A percentile compares a stretch with the other conserved stretches of the same genome.
Evolutionary conservation across 1,284 basidiomycete genomes (phyloP).

Genomic region (Farysia itapuensis): DNA sequence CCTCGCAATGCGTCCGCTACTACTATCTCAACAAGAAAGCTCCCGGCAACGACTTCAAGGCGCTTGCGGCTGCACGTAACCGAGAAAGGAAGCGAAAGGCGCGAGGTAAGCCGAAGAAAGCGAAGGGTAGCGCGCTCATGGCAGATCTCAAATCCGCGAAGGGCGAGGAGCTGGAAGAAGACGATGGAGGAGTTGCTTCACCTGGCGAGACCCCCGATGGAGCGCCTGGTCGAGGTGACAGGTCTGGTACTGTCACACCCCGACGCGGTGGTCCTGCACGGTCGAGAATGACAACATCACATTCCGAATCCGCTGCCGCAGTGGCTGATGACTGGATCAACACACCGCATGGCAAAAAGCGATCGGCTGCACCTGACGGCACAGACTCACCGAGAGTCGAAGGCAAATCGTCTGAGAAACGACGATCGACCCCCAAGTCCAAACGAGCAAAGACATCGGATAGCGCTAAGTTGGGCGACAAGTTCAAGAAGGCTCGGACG

Average conservation of each 20-base stretch:
- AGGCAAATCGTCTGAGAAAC: constrained; percentile 11
- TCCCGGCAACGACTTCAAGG: constrained; percentile 56
- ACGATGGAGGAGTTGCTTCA: constrained; percentile 30
- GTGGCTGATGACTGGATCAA: not conserved
- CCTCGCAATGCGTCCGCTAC: constrained; percentile 84
- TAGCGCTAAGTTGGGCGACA: constrained; percentile 11
- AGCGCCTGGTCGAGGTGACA: not conserved
- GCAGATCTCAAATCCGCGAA: constrained; percentile 54
- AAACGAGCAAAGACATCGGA: constrained; percentile 41
- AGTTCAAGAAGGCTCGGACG: constrained; percentile 14
- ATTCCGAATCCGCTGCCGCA: constrained; percentile 1
- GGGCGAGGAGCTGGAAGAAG: constrained; percentile 56
- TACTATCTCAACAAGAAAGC: constrained; percentile 92
- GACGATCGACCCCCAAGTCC: constrained; percentile 14
- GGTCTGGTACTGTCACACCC: not conserved
- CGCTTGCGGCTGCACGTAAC: constrained; percentile 48
- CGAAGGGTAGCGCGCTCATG: constrained; percentile 59
- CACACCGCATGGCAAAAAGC: constrained; percentile 11
- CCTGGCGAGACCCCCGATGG: constrained; percentile 19
- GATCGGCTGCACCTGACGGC: constrained; percentile 12
- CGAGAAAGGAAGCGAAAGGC: constrained; percentile 55
- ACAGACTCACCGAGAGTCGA: not conserved
- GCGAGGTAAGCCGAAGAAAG: constrained; percentile 57
- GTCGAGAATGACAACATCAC: not conserved
- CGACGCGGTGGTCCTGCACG: constrained; percentile 1